Base-by-base conservation (phyloP, 139 green algal species). In the Chlorella sorokiniana region DNA sequence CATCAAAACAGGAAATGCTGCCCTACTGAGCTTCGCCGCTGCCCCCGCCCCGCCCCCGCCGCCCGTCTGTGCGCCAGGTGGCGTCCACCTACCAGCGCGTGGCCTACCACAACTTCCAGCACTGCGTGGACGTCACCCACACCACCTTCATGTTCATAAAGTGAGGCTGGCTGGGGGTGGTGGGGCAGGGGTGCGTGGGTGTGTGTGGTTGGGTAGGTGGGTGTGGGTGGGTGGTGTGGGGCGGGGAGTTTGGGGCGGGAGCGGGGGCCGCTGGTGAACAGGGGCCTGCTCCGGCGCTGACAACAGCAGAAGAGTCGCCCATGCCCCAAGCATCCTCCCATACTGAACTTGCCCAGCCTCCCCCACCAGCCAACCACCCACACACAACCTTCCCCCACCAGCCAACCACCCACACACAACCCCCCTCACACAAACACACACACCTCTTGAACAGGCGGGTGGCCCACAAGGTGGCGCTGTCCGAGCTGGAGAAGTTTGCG, bases 51-150 rank as follows among this genome's bases (percentile, higher is more conserved):
- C 48, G 11, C 48, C 11, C 48, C 14, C 48, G 14, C 48, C 38
- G 9, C 2, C 16, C 37, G 0, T 35, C 5, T 37, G 22, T n/a
- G 0, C 63, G 1, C 41, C 74, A 84, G 81, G 75, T 89, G 22
- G 9, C 40, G 2, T 5, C n/a, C 48, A 45, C 33, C 29, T 90
- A 90, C 81, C 64, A 70, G 5, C 20, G 77, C n/a, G 83, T 88
- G 10, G 81, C 87, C 11, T 95, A 95, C 83, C 91, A 95, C 83
- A 93, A 93, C 89, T 93, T 92, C 71, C 83, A 79, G 44, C 91
- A 95, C 81, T 85, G 70, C 20, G 41, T 84, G 38, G 91, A 95
- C 85, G 91, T 95, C 35, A 86, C 89, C 20, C 89, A 93, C 76
- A 81, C 84, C 2, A 79, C 83, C 4, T 92, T 89, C 69, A 65